phyloP scores from a whole-genome alignment of 2,329 filamentous ascomycete species.

The Verticillium isaacii region DNA sequence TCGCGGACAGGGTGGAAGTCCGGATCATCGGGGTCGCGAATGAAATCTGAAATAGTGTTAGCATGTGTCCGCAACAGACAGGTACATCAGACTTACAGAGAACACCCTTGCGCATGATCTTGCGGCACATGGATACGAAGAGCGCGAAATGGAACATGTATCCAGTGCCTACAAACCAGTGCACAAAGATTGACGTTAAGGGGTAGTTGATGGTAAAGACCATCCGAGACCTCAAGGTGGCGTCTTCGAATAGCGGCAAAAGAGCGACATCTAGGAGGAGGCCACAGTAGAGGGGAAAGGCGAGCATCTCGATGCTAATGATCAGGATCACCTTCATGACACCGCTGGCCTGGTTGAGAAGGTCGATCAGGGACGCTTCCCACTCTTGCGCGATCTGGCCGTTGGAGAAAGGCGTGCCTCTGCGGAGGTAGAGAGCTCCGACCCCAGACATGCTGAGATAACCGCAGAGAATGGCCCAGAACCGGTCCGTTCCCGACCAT shows the following conservation, averaged over 20 bases:
- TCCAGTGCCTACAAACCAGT: constrained; percentile 97
- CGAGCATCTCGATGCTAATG: constrained; percentile 98
- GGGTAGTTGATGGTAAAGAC: constrained; percentile 75
- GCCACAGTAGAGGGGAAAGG: constrained; percentile 94
- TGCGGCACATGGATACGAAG: constrained; percentile 98
- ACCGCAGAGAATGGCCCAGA: constrained; percentile 72
- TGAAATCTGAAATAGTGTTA: constrained; percentile 65
- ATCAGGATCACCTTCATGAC: constrained; percentile 98
- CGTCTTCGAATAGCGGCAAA: constrained; percentile 80
- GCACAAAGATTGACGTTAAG: constrained; percentile 88
- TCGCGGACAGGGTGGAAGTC: constrained; percentile 97
- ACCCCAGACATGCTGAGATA: constrained; percentile 72
- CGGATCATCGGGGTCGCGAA: constrained; percentile 94
- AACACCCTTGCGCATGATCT: constrained; percentile 92
- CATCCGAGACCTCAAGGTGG: constrained; percentile 71
- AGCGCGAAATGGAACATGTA: constrained; percentile 99
- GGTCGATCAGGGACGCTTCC: constrained; percentile 77
- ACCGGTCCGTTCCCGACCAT: constrained; percentile 62
- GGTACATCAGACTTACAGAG: constrained; percentile 60
- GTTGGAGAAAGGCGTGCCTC: constrained; percentile 63
- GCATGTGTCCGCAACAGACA: constrained; percentile 5
- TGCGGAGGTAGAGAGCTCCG: constrained; percentile 74
- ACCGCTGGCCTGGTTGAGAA: constrained; percentile 86
- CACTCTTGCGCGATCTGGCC: constrained; percentile 52
- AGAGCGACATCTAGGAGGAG: constrained; percentile 84